Evolutionary conservation across 129 eudicot species (phyloP).

Genomic region (Flaveria trinervia): DNA sequence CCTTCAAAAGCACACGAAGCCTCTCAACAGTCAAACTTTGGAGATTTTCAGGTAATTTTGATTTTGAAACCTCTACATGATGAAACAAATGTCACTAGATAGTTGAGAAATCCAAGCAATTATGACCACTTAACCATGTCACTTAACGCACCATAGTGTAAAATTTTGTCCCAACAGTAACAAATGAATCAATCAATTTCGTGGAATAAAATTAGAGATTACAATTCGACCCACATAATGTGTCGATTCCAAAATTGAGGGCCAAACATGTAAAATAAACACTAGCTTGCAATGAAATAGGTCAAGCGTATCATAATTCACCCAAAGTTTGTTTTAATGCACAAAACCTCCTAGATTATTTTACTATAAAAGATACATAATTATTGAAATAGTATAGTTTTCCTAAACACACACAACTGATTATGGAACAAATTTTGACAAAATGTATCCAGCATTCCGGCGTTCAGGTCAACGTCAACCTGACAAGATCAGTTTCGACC

Average conservation of each 20-base stretch:
- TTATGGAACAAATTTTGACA: not conserved
- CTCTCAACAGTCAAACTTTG: slow-evolving; percentile 78
- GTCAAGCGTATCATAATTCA: not conserved
- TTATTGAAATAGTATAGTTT: not conserved
- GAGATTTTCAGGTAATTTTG: slow-evolving; percentile 52
- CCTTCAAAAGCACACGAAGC: slow-evolving; percentile 75
- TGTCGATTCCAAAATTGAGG: not conserved
- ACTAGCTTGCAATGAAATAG: not conserved
- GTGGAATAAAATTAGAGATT: not conserved
- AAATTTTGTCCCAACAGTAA: not conserved
- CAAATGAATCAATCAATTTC: not conserved
- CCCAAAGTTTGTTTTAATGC: not conserved
- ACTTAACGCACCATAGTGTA: not conserved
- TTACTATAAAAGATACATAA: not conserved
- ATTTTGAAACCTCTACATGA: slow-evolving; percentile 52
- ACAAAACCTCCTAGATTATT: not conserved
- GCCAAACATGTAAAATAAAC: not conserved
- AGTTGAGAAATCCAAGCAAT: not conserved
- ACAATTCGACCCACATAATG: not conserved
- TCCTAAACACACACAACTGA: not conserved
- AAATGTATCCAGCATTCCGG: not conserved
- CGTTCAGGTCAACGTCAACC: not conserved
- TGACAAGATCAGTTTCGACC: not conserved
- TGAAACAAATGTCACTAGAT: slow-evolving; percentile 16
- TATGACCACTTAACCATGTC: slow-evolving; percentile 6